These are phyloP conservation scores for Emmonsiellopsis sp. DNA, from an alignment of 2,329 filamentous ascomycete genomes.

Conservation along the genomic window DNA sequence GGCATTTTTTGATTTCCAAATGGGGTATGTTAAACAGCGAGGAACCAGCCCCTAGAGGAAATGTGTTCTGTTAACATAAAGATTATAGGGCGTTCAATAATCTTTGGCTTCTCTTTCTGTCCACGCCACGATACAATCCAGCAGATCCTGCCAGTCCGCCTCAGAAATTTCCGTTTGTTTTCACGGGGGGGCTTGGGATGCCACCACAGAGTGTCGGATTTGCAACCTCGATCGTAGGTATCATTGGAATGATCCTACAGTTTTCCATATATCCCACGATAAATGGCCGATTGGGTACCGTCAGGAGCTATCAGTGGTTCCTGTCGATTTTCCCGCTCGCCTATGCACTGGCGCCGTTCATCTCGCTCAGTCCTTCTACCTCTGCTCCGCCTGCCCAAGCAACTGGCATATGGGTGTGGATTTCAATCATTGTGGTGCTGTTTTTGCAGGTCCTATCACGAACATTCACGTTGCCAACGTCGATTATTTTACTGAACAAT, in stretches of 20 bases:
- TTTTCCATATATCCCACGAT: slow-evolving; percentile 61
- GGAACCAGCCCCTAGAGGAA: neutral
- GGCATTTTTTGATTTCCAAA: slow-evolving; percentile 64
- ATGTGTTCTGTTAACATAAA: neutral
- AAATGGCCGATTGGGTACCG: slow-evolving; percentile 57
- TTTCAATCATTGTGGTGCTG: slow-evolving; percentile 55
- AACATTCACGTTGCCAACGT: slow-evolving; percentile 57
- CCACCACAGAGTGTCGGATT: slow-evolving; percentile 61
- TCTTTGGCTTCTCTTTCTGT: slow-evolving; percentile 69
- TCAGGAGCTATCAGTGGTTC: slow-evolving; percentile 58
- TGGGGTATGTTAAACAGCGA: slow-evolving; percentile 32
- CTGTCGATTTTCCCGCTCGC: slow-evolving; percentile 62
- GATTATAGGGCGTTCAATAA: slow-evolving; percentile 59
- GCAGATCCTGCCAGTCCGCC: slow-evolving; percentile 34
- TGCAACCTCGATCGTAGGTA: slow-evolving; percentile 65
- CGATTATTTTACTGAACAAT: slow-evolving; percentile 53
- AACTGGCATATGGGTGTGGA: slow-evolving; percentile 48
- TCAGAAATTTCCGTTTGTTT: slow-evolving; percentile 45
- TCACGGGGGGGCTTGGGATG: slow-evolving; percentile 64
- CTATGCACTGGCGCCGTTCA: slow-evolving; percentile 63
- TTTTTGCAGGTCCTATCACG: slow-evolving; percentile 62
- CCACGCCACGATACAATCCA: slow-evolving; percentile 52
- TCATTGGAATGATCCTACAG: slow-evolving; percentile 64
- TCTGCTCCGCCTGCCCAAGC: slow-evolving; percentile 32
- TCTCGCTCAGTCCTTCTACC: slow-evolving; percentile 57